These are phyloP conservation scores for Mycena rosella DNA, from an alignment of 768 basidiomycete species.

Conservation along the genomic window DNA sequence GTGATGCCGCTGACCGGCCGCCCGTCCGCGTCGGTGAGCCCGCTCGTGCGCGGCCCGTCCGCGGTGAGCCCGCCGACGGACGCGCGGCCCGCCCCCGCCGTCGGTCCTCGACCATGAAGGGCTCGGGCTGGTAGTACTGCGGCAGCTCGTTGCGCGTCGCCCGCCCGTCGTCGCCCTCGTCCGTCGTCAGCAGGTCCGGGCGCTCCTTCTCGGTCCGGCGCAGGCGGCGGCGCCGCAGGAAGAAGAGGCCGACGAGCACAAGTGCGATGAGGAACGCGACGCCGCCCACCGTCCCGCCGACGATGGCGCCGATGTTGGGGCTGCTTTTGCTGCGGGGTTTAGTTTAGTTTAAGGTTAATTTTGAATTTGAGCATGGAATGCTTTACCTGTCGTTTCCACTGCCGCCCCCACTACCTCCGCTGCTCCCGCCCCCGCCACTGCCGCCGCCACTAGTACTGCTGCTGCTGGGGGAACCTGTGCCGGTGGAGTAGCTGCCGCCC, in stretches of 20 bases:
- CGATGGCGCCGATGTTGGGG: conserved; percentile 63
- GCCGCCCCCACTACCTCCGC: background rate
- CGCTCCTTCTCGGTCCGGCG: conserved; percentile 62
- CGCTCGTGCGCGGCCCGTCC: conserved; percentile 38
- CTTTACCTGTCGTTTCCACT: background rate
- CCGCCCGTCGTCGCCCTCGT: conserved; percentile 51
- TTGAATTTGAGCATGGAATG: background rate
- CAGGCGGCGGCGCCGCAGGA: conserved; percentile 61
- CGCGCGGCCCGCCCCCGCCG: conserved; percentile 60
- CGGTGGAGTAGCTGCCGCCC: conserved; percentile 78
- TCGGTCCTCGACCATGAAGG: conserved; percentile 79
- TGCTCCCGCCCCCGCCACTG: background rate
- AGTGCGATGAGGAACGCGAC: conserved; percentile 61
- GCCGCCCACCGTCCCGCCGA: conserved; percentile 70
- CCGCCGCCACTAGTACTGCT: conserved; percentile 19
- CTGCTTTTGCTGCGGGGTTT: conserved; percentile 24
- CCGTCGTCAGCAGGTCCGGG: conserved; percentile 77
- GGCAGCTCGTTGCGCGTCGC: conserved; percentile 64
- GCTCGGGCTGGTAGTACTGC: conserved; percentile 81
- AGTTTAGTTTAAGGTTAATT: background rate
- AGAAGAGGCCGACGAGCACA: conserved; percentile 59
- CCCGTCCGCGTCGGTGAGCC: conserved; percentile 42
- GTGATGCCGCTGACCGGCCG: conserved; percentile 55
- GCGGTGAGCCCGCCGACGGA: conserved; percentile 49
- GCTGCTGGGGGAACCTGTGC: conserved; percentile 42